phyloP scores from a whole-genome alignment of 495 filamentous ascomycete genomes.

The Hypoxylon fuscum region DNA sequence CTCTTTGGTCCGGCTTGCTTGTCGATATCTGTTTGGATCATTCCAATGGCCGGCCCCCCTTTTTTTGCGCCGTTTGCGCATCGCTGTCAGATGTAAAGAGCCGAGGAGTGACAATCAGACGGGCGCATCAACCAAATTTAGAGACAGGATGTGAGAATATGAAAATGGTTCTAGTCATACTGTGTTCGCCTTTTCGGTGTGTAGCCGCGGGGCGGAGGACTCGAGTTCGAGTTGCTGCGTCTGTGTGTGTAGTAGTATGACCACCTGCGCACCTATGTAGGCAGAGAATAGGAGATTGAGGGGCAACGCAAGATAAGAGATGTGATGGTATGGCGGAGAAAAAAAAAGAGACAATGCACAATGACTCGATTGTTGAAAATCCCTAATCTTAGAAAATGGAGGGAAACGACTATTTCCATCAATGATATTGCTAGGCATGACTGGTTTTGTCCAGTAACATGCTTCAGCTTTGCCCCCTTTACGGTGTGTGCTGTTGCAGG shows the following conservation, averaged over 20 bases:
- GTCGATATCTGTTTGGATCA: slow-evolving; percentile 33
- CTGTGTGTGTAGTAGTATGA: slow-evolving; percentile 15
- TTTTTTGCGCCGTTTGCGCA: slow-evolving; percentile 38
- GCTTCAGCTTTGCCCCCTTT: slow-evolving; percentile 24
- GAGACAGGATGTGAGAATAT: not conserved
- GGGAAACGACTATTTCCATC: slow-evolving; percentile 9
- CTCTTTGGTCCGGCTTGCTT: slow-evolving; percentile 28
- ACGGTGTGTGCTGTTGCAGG: slow-evolving; percentile 22
- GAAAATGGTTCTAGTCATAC: slow-evolving; percentile 19
- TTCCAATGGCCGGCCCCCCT: slow-evolving; percentile 20
- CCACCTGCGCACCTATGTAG: slow-evolving; percentile 1
- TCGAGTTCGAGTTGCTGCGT: slow-evolving; percentile 32
- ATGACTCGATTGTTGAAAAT: not conserved
- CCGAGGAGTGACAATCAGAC: slow-evolving; percentile 29
- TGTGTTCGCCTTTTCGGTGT: slow-evolving; percentile 39
- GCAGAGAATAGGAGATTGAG: not conserved
- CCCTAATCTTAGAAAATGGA: not conserved
- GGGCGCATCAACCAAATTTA: slow-evolving; percentile 10
- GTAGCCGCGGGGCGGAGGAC: slow-evolving; percentile 37
- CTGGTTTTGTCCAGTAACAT: slow-evolving; percentile 13
- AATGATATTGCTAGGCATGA: slow-evolving; percentile 10
- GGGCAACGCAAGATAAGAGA: not conserved
- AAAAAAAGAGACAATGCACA: not conserved
- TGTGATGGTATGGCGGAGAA: not conserved
- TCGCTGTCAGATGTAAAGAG: slow-evolving; percentile 35